These are phyloP conservation scores for Pseudonitzschia delicatissima DNA, from an alignment of 108 stramenopile species.

Conservation along the genomic window DNA sequence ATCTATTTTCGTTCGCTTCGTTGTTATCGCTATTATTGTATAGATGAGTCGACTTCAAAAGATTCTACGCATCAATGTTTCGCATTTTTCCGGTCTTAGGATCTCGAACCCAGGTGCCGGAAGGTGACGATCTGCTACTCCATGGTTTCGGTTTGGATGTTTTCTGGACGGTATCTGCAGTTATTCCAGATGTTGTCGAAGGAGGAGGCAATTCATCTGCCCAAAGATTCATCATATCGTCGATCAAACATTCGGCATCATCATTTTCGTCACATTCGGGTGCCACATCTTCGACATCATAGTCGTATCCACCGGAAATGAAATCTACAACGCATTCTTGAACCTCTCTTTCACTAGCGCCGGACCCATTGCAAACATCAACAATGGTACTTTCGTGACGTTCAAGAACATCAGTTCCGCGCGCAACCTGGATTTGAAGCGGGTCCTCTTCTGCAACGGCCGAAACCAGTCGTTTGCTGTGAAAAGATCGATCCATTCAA, in stretches of 20 bases:
- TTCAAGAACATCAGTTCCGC: slow-evolving; percentile 57
- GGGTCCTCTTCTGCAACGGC: slow-evolving; percentile 43
- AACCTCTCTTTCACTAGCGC: slow-evolving; percentile 26
- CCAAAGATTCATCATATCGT: slow-evolving; percentile 53
- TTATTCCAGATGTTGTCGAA: slow-evolving; percentile 18
- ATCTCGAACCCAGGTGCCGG: slow-evolving; percentile 77
- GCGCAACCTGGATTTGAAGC: slow-evolving; percentile 39
- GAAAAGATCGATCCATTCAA: background rate
- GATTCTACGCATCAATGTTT: slow-evolving; percentile 56
- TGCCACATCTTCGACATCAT: background rate
- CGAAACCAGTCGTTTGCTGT: slow-evolving; percentile 44
- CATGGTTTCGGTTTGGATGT: slow-evolving; percentile 49
- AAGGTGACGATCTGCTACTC: slow-evolving; percentile 66
- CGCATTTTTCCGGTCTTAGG: slow-evolving; percentile 72
- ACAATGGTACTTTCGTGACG: slow-evolving; percentile 68
- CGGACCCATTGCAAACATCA: slow-evolving; percentile 53
- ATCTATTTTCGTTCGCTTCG: too few species aligned
- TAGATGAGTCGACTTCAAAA: too few species aligned
- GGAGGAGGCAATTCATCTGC: slow-evolving; percentile 48
- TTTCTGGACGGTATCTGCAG: background rate
- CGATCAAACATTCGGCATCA: slow-evolving; percentile 50
- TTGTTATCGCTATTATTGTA: background rate
- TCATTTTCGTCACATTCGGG: background rate
- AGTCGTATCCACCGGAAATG: slow-evolving; percentile 23
- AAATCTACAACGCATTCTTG: slow-evolving; percentile 42